Evolutionary conservation across 352 stramenopile species (phyloP).

Genomic region (Phytophthora brassicae): DNA sequence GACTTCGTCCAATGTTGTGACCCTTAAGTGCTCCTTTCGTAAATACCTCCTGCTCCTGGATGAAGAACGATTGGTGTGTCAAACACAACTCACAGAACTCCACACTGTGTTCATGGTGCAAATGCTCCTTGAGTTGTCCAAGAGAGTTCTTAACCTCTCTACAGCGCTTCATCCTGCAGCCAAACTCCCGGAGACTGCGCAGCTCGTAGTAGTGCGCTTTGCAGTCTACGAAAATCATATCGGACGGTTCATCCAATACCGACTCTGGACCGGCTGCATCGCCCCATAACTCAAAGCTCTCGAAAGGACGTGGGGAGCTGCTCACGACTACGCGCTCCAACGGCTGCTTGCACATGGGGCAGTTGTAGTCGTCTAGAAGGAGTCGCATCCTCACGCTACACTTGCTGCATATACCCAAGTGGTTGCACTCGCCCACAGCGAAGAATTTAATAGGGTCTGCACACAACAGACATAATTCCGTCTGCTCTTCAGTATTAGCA

Average conservation of each 20-base stretch:
- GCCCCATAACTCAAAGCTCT: slow-evolving; percentile 80
- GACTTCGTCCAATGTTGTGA: slow-evolving; percentile 62
- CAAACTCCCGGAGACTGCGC: slow-evolving; percentile 56
- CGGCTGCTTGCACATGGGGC: slow-evolving; percentile 79
- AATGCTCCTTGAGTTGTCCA: slow-evolving; percentile 67
- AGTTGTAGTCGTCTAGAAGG: slow-evolving; percentile 77
- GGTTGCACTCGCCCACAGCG: slow-evolving; percentile 77
- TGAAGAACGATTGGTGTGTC: slow-evolving; percentile 76
- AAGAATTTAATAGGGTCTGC: slow-evolving; percentile 69
- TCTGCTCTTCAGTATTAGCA: slow-evolving; percentile 19
- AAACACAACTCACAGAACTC: slow-evolving; percentile 84
- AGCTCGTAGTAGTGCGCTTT: slow-evolving; percentile 60
- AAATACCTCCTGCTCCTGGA: slow-evolving; percentile 82
- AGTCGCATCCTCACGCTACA: slow-evolving; percentile 83
- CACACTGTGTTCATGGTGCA: slow-evolving; percentile 60
- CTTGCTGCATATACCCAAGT: slow-evolving; percentile 80
- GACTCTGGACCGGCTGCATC: slow-evolving; percentile 65
- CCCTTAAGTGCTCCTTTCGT: slow-evolving; percentile 66
- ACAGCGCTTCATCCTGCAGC: slow-evolving; percentile 68
- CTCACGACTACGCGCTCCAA: slow-evolving; percentile 73
- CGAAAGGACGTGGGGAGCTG: slow-evolving; percentile 38
- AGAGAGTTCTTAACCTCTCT: slow-evolving; percentile 52
- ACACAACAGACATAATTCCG: slow-evolving; percentile 64
- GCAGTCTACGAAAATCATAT: slow-evolving; percentile 82
- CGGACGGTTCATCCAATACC: slow-evolving; percentile 66